phyloP scores from a whole-genome alignment of 2,329 filamentous ascomycete genomes.

The Tetracladium maxilliforme region DNA sequence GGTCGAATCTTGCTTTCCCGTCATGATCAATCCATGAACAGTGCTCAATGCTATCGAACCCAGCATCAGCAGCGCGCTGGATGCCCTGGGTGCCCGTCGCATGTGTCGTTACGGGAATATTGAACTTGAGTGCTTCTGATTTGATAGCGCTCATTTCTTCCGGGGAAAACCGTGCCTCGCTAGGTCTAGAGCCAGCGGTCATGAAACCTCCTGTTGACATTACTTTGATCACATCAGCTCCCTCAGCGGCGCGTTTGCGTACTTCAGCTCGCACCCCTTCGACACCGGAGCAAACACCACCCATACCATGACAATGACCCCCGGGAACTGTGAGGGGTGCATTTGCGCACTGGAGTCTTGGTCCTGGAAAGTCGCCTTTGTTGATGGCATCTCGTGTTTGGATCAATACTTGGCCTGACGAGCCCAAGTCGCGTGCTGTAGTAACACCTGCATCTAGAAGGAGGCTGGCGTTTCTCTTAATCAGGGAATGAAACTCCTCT shows the following conservation, averaged over 20 bases:
- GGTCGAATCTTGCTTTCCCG: conserved; percentile 3
- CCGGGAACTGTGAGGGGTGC: conserved; percentile 6
- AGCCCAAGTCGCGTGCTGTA: conserved; percentile 6
- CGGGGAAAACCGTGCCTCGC: conserved; percentile 3
- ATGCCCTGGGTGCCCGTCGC: conserved; percentile 6
- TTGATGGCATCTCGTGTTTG: conserved; percentile 3
- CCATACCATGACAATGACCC: conserved; percentile 5
- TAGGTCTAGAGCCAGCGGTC: conserved; percentile 5
- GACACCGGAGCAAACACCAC: conserved; percentile 4
- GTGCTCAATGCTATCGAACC: conserved; percentile 7
- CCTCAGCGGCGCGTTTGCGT: conserved; percentile 5
- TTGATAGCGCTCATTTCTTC: conserved; percentile 6
- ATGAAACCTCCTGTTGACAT: conserved; percentile 7
- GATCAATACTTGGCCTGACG: conserved; percentile 2
- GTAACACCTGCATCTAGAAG: conserved; percentile 6
- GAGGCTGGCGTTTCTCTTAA: conserved; percentile 4
- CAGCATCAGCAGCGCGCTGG: conserved; percentile 4
- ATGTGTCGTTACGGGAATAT: conserved; percentile 5
- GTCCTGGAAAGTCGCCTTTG: conserved; percentile 4
- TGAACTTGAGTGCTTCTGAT: conserved; percentile 4
- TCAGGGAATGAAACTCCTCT: conserved; percentile 4
- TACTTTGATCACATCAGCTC: conserved; percentile 6
- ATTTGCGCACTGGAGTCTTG: conserved; percentile 6
- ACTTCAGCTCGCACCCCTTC: conserved; percentile 5
- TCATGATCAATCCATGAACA: conserved; percentile 5